Base-by-base conservation (phyloP, 2,329 filamentous ascomycete genomes). In the Acephala macrosclerotiorum region DNA sequence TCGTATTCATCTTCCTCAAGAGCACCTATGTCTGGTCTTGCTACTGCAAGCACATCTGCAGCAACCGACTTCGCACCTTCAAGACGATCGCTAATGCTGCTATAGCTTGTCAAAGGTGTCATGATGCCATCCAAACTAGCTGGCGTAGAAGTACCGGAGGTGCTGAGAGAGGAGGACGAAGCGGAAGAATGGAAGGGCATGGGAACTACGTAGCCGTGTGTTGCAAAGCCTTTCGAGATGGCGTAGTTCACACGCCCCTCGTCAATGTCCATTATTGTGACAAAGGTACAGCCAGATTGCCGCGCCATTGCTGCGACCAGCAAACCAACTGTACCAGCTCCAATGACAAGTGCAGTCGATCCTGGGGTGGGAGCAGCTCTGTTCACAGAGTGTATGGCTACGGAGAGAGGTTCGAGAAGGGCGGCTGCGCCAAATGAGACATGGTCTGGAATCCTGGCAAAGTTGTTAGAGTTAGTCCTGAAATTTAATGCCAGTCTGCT, bases 291-390 rank as follows among this genome's bases (percentile, higher is more conserved):
- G 29, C 87, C 87, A 12, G 86, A 85, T 71, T 87, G 84, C 33
- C 85, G 79, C 3, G 87, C 87, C 81, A 89, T 88, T 22, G 86
- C 86, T 3, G 87, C 87, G 14, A 86, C 88, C 53, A 90, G 79
- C 2, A 90, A 78, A 1, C 88, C 88, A 35, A 91, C 84, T 1
- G 88, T 85, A 18, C 88, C 88, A 12, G 87, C 87, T 18, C 88
- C 88, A n/a, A 89, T 83, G 33, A 91, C 84, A n/a, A 90, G 77
- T 3, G 85, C 85, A 1, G 83, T 85, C 3, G 85, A 85, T 7
- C 85, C 85, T 0, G 85, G 81, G 11, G 80, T 75, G 2, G 82
- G 83, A 35, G 74, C 77, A 14, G 86, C 85, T 38, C 87, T 81
- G 72, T 88, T 87, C 63, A 88, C 79, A 3, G 87, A 85, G 70